These are phyloP conservation scores for Blastomyces emzantsi DNA, from an alignment of 2,329 filamentous ascomycete species.

Conservation along the genomic window DNA sequence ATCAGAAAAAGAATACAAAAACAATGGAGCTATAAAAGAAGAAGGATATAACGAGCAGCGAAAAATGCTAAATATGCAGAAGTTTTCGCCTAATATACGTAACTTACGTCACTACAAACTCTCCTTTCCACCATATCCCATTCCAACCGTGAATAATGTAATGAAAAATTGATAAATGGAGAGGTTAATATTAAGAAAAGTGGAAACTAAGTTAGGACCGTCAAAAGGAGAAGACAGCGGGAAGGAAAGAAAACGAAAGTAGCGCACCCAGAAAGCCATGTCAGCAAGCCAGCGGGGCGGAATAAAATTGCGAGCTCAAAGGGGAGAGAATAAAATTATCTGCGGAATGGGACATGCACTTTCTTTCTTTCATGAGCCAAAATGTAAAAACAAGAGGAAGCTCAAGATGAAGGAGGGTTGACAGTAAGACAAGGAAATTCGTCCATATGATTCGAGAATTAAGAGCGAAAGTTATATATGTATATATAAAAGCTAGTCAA, in stretches of 20 bases:
- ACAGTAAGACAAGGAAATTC: background rate
- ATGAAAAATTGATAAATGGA: background rate
- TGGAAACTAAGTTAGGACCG: background rate
- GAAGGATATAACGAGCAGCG: background rate
- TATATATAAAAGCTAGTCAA: background rate
- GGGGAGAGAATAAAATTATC: background rate
- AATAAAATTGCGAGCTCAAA: no score
- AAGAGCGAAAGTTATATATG: background rate
- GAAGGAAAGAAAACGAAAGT: background rate
- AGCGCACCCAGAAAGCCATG: background rate
- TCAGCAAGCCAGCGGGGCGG: no score
- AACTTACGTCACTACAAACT: background rate
- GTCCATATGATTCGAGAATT: background rate
- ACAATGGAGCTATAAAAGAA: slow-evolving; percentile 17
- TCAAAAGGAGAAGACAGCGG: background rate
- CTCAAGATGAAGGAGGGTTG: background rate
- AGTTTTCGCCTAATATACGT: background rate
- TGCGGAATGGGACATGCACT: background rate
- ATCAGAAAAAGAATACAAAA: slow-evolving; percentile 23
- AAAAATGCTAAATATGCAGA: slow-evolving; percentile 1
- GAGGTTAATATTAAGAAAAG: background rate
- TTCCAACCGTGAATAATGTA: background rate
- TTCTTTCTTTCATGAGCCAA: background rate
- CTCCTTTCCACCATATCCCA: background rate
- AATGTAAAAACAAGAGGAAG: background rate